Evolutionary conservation across 306 rosid genomes (phyloP), one percentile per base, ranked within the genome.

Genomic region (Adenanthera pavonina): DNA sequence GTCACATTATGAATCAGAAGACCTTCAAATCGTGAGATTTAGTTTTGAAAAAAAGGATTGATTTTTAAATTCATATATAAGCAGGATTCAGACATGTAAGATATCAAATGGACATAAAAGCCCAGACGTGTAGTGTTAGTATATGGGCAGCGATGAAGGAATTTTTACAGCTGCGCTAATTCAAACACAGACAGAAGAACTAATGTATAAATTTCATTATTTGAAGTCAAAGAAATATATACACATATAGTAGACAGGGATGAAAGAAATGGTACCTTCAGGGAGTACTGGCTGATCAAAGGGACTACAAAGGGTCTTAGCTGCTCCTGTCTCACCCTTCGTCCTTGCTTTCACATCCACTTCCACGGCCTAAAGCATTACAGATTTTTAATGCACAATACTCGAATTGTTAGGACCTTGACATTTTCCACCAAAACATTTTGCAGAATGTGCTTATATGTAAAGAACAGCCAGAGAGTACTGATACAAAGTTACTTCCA

Each of bases 271-370:
- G n/a, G 33, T 93, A 93, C 97, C 99, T 89, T 95, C 97, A 3
- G 89, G 91, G 78, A 95, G 94, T 81, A 84, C 94, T 7, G 94
- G 97, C 92, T 95, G 99, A 75, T 93, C 92, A 75, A 95, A 93
- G 17, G 98, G 99, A 20, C 93, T 38, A 74, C 98, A 93, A 36
- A 47, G 59, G 51, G 59, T 57, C 44, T 54, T 62, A 2, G 35
- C 11, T 3, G 98, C 98, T 82, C 98, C 98, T 77, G 77, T 91
- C 90, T 93, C 98, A 65, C 96, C 98, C 89, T 87, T 95, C 30
- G 99, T 95, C 77, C 91, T 88, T 52, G 91, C 84, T 87, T 95
- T 95, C 77, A 95, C 98, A 49, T 93, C 94, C 41, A 77, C 91
- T 82, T 95, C 98, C 33, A 95, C 98, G 19, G 78, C 94, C 97